A percentile compares a stretch with the other conserved stretches of the same genome.
phyloP scores from a whole-genome alignment of 192 early-diverging fungal genomes.

The Chytriomyces confervae region DNA sequence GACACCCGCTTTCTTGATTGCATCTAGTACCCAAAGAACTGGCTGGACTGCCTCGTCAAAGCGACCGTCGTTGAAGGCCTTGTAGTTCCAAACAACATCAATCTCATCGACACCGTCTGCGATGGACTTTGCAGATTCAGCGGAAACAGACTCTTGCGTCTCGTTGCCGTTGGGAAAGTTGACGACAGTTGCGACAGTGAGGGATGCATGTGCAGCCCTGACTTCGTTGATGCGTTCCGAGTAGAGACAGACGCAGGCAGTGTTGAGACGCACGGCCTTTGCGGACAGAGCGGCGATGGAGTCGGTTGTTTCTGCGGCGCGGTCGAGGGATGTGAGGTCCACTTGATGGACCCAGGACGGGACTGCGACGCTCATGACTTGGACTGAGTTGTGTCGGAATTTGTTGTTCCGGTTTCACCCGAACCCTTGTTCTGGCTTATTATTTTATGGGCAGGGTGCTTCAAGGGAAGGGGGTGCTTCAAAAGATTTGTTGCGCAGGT shows the following conservation, averaged over 20 bases:
- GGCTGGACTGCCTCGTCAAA: background rate
- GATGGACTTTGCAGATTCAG: background rate
- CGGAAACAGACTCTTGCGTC: background rate
- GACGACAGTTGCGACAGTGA: constrained; percentile 13
- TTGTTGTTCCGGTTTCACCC: no score
- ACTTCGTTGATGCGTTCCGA: background rate
- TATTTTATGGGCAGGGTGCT: no score
- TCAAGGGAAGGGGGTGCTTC: no score
- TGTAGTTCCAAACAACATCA: constrained; percentile 22
- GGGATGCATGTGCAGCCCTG: background rate
- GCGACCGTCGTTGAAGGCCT: background rate
- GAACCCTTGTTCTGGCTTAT: no score
- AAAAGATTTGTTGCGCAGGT: no score
- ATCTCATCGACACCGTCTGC: background rate
- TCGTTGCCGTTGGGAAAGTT: constrained; percentile 1
- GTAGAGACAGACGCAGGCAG: constrained; percentile 17
- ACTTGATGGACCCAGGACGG: background rate
- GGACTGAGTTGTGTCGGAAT: no score
- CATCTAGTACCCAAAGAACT: background rate
- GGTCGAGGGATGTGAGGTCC: constrained; percentile 9
- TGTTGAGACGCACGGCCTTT: background rate
- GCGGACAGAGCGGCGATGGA: background rate
- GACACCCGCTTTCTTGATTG: background rate
- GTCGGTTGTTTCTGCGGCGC: background rate
- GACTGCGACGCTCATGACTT: no score